A percentile compares a stretch with the other conserved stretches of the same genome.
These are phyloP conservation scores for Trapa incisa DNA, from an alignment of 345 rosid genomes.

Conservation along the genomic window DNA sequence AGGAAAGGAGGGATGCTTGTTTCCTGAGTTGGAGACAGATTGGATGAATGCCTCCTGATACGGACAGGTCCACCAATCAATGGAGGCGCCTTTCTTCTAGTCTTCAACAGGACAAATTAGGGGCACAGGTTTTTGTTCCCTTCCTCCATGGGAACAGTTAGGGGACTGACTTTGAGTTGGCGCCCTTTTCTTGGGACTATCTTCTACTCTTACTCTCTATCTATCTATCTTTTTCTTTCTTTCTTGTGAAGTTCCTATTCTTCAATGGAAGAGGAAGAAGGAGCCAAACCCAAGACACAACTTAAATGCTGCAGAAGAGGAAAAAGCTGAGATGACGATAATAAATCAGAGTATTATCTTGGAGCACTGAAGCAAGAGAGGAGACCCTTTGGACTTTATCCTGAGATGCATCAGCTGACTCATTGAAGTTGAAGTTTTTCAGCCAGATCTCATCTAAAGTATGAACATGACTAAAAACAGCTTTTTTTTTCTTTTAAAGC, in stretches of 20 bases:
- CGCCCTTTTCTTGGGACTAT: background rate
- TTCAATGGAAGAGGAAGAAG: background rate
- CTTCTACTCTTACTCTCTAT: too few relatives aligned
- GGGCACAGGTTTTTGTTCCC: background rate
- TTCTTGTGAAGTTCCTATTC: background rate
- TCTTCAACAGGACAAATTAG: background rate
- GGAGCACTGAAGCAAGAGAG: background rate
- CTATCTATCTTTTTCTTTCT: background rate
- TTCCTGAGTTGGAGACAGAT: slow-evolving; percentile 5
- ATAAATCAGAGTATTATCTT: slow-evolving; percentile 1
- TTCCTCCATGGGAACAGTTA: background rate
- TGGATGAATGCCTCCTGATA: background rate
- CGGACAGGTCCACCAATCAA: slow-evolving; percentile 4
- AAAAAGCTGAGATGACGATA: background rate
- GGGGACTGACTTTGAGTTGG: background rate
- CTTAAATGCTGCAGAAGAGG: background rate
- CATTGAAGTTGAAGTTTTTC: background rate
- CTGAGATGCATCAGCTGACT: background rate
- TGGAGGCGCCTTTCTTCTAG: background rate
- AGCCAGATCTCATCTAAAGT: background rate
- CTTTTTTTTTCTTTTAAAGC: too few relatives aligned
- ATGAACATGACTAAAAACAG: too few relatives aligned
- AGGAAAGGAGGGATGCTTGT: background rate
- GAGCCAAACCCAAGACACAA: background rate
- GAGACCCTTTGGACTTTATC: background rate